Percentiles rank a stretch among this genome's conserved stretches.
phyloP scores from a whole-genome alignment of 768 basidiomycete genomes.

The Lanmaoa pseudosensibilis region DNA sequence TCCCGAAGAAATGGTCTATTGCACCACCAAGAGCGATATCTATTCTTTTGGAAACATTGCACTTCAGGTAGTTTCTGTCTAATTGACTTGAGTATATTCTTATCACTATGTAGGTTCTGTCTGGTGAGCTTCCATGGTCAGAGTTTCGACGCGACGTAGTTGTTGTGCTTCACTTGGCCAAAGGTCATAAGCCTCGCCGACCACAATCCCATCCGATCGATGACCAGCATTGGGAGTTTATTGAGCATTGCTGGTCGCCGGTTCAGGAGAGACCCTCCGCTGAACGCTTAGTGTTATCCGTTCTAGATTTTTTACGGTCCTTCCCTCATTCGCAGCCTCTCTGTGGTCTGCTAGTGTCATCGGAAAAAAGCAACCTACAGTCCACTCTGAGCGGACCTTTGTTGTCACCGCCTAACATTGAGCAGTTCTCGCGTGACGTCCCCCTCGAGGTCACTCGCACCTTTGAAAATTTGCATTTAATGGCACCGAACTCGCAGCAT shows the following conservation, averaged over 20 bases:
- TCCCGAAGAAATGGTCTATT: background rate
- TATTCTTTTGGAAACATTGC: constrained; percentile 11
- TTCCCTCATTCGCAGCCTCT: background rate
- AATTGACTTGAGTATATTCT: background rate
- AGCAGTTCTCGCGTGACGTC: background rate
- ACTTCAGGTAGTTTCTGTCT: constrained; percentile 1
- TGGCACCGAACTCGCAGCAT: background rate
- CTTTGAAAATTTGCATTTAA: background rate
- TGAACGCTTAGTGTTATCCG: background rate
- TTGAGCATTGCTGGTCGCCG: constrained; percentile 5
- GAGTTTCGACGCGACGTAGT: constrained; percentile 2
- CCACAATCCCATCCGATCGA: constrained; percentile 6
- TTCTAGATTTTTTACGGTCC: background rate
- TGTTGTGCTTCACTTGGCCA: background rate
- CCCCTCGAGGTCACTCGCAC: background rate
- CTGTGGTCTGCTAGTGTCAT: background rate
- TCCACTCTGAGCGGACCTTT: no score
- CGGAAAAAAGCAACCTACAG: background rate
- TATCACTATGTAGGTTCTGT: constrained; percentile 1
- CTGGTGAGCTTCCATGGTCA: constrained; percentile 5
- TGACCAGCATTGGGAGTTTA: constrained; percentile 8
- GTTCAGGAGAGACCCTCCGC: constrained; percentile 3
- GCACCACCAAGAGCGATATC: constrained; percentile 8
- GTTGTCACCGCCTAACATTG: background rate
- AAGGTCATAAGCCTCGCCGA: constrained; percentile 4